Conservation (phyloP, 2,329 filamentous ascomycete species). For the Trichoderma pleuroti region DNA sequence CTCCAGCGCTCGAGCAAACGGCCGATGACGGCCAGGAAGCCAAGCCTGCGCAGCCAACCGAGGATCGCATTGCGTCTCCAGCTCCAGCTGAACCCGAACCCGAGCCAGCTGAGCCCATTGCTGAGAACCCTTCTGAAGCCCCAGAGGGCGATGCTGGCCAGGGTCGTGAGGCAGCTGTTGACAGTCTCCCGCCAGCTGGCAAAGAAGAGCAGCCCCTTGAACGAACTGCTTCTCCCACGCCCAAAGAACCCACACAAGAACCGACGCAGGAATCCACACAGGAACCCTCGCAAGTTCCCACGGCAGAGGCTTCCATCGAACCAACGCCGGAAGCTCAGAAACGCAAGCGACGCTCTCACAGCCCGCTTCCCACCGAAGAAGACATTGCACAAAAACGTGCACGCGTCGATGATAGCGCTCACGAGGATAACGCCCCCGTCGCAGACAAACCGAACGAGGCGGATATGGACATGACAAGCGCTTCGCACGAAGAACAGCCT, state of each 20-base stretch:
- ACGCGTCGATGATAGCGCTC: conserved; percentile 36
- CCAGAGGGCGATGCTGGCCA: conserved; percentile 16
- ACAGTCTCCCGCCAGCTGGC: conserved; percentile 10
- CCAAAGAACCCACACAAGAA: background rate
- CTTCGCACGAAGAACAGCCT: background rate
- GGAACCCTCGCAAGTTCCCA: background rate
- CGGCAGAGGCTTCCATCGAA: background rate
- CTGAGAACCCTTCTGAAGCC: background rate
- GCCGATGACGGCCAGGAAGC: conserved; percentile 18
- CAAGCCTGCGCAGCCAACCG: conserved; percentile 14
- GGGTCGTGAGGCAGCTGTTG: background rate
- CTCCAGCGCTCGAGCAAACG: conserved; percentile 17
- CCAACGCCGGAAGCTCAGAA: conserved; percentile 50
- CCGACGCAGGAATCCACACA: conserved; percentile 8
- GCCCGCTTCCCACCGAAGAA: conserved; percentile 53
- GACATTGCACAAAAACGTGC: conserved; percentile 54
- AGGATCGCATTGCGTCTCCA: conserved; percentile 18
- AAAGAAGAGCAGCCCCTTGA: background rate
- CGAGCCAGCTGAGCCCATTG: background rate
- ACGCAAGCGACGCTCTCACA: conserved; percentile 64
- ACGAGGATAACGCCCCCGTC: conserved; percentile 8
- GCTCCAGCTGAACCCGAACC: conserved; percentile 17
- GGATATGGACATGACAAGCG: background rate
- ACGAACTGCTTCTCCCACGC: background rate
- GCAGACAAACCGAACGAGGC: conserved; percentile 17